phyloP scores from a whole-genome alignment of 345 rosid species.

The Pseudoturritis turrita region DNA sequence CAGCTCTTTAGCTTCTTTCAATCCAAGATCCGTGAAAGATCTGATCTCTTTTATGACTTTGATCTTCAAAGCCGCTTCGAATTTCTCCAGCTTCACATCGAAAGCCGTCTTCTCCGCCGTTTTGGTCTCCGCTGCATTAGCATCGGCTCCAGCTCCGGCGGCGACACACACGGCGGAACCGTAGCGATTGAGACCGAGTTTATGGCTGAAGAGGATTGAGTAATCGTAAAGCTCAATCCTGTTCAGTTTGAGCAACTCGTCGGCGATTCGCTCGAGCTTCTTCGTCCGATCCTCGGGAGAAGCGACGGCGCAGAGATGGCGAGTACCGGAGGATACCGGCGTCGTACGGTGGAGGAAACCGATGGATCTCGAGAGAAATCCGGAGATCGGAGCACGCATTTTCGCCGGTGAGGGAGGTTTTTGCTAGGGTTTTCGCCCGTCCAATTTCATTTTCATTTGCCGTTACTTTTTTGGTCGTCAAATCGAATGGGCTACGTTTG shows the following conservation, averaged over 20 bases:
- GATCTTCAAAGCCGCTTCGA: slow-evolving; percentile 58
- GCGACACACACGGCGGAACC: slow-evolving; percentile 47
- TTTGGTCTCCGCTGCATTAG: slow-evolving; percentile 35
- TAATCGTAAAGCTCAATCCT: slow-evolving; percentile 72
- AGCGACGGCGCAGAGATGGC: slow-evolving; percentile 31
- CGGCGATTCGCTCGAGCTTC: slow-evolving; percentile 87
- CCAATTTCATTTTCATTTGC: not conserved
- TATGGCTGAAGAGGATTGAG: slow-evolving; percentile 64
- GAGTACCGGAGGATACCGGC: not conserved
- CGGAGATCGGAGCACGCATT: slow-evolving; percentile 32
- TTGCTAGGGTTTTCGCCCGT: slow-evolving; percentile 25
- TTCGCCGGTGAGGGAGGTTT: slow-evolving; percentile 26
- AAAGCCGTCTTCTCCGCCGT: slow-evolving; percentile 68
- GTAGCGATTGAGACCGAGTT: slow-evolving; percentile 64
- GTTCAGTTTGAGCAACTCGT: slow-evolving; percentile 62
- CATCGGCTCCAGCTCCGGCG: slow-evolving; percentile 26
- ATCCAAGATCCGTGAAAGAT: slow-evolving; percentile 71
- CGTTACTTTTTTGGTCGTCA: not conserved
- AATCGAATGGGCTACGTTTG: not conserved
- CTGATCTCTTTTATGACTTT: slow-evolving; percentile 85
- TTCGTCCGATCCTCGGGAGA: slow-evolving; percentile 43
- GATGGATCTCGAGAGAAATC: slow-evolving; percentile 8
- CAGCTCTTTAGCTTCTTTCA: slow-evolving; percentile 78
- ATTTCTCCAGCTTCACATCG: slow-evolving; percentile 86
- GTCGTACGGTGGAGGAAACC: not conserved